These are phyloP conservation scores for Magnaporthiopsis rhizophila DNA, from an alignment of 2,329 filamentous ascomycete species.

Conservation along the genomic window DNA sequence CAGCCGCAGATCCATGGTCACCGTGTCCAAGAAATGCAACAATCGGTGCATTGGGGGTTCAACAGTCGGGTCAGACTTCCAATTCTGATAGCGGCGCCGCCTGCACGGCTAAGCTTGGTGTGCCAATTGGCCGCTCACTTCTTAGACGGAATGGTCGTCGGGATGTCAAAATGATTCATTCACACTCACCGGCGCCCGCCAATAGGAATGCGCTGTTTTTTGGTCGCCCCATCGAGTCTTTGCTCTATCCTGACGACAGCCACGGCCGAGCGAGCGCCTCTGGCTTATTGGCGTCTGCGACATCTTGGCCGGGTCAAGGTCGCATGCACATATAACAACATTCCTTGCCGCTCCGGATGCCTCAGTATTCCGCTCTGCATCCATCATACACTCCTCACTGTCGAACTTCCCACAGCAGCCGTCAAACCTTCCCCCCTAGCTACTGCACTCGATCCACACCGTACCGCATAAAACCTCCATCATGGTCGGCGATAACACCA, in stretches of 20 bases:
- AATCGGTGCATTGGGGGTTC: too few relatives aligned
- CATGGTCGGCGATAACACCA: slow-evolving; percentile 3
- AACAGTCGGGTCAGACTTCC: too few relatives aligned
- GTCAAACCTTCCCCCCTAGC: not conserved
- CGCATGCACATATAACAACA: not conserved
- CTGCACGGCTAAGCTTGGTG: too few relatives aligned
- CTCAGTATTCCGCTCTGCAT: not conserved
- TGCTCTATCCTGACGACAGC: not conserved
- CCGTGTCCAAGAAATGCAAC: too few relatives aligned
- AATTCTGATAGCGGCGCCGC: too few relatives aligned
- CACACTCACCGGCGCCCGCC: not conserved
- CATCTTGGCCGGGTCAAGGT: not conserved
- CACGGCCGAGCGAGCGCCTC: not conserved
- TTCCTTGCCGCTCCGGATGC: not conserved
- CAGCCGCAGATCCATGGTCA: not conserved
- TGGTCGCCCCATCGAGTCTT: not conserved
- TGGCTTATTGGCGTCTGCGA: too few relatives aligned
- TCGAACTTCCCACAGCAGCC: not conserved
- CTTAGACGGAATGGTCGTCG: not conserved
- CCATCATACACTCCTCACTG: not conserved
- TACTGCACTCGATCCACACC: not conserved
- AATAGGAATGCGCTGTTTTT: not conserved
- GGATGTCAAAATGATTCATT: not conserved
- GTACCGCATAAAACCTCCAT: not conserved
- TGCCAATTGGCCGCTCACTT: too few relatives aligned